Evolutionary conservation across 2,329 filamentous ascomycete species (phyloP), one percentile per base, ranked within the genome.

Genomic region (Beauveria pseudobassiana): DNA sequence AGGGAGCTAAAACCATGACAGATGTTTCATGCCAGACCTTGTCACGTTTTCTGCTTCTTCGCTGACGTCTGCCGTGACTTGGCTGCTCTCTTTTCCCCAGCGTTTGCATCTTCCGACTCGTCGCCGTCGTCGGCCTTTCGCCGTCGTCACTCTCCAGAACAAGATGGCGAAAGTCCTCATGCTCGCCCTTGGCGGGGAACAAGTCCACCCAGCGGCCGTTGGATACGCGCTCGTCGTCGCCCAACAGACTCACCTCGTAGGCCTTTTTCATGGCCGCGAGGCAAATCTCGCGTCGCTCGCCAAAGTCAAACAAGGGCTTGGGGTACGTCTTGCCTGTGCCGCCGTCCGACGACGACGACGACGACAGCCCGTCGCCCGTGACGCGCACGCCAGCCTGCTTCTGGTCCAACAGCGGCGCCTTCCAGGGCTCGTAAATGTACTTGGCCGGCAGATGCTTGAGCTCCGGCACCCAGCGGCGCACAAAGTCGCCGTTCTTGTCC

Each of bases 401-500:
- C 75, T 90, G 86, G 62, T 91, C 88, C 22, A 74, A 74, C 45
- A 87, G 79, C 2, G 86, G 85, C 48, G 88, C 87, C 69, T 87
- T 91, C 86, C 88, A 90, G 6, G 89, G 89, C 76, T 93, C 89
- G 66, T 91, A 93, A 38, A 93, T 90, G 68, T 83, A 90, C 72
- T 88, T 91, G 59, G 81, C 80, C 16, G 86, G 79, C 64, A 88
- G 78, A 0, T 79, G 68, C 62, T 74, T 77, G 45, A 92, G 74
- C 71, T 92, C 89, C 0, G 89, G 88, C 0, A 89, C 82, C 73
- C 84, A 92, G 45, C 76, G 78, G 26, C 84, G 76, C 52, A 92
- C 81, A 63, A 90, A 84, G 3, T 73, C 67, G 0, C 89, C 88
- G 1, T 88, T 77, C 62, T 83, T 84, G 70, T 93, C 89, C 86